These are phyloP conservation scores for Fusarium dlaminii DNA, from an alignment of 2,329 filamentous ascomycete genomes.

Conservation along the genomic window DNA sequence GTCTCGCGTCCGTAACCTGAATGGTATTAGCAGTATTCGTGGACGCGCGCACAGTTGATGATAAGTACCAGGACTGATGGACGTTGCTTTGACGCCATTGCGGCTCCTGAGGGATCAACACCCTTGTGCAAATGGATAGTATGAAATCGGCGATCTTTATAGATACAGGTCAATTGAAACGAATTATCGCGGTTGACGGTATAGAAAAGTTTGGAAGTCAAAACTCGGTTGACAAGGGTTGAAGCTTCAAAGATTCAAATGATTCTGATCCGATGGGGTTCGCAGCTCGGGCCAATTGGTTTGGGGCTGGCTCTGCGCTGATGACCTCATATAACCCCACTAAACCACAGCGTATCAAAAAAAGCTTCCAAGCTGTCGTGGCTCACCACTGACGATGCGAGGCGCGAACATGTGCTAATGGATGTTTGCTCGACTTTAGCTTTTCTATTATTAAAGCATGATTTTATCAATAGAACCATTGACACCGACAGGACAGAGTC, in stretches of 20 bases:
- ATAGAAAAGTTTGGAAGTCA: background rate
- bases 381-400: background rate
- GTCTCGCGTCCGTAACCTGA: slow-evolving; percentile 53
- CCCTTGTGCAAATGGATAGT: background rate
- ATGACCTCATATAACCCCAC: slow-evolving; percentile 47
- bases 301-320: slow-evolving; percentile 20
- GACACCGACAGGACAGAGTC: background rate
- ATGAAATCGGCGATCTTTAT: background rate
- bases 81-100: slow-evolving; percentile 63
- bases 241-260: slow-evolving; percentile 28
- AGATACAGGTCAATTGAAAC: background rate
- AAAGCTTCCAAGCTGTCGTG: background rate
- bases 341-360: slow-evolving; percentile 1
- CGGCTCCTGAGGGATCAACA: slow-evolving; percentile 1
- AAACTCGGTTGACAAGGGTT: slow-evolving; percentile 13
- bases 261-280: slow-evolving; percentile 32
- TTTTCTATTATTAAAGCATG: background rate
- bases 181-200: slow-evolving; percentile 3
- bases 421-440: background rate
- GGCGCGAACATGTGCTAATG: background rate
- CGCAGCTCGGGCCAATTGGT: slow-evolving; percentile 37
- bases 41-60: slow-evolving; percentile 16
- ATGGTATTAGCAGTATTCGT: slow-evolving; percentile 25
- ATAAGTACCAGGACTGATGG: slow-evolving; percentile 65
- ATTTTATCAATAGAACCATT: background rate